A percentile compares a stretch with the other conserved stretches of the same genome.
Evolutionary conservation across 176 grass and related monocot species (phyloP).

Genomic region (Oryza meridionalis): DNA sequence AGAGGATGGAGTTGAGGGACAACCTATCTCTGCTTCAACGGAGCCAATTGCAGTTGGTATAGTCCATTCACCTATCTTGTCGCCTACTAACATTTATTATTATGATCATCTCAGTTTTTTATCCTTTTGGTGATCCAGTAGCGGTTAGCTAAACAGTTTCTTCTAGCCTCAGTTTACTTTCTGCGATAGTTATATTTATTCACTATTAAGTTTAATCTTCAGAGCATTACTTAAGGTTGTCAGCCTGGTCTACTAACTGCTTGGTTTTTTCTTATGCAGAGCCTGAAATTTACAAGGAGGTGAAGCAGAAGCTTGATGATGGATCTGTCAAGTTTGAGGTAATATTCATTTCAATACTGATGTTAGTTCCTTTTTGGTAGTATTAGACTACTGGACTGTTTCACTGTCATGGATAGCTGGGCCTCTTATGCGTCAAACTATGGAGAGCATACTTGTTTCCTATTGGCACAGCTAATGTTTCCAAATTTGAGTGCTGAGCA

Average conservation of each 20-base stretch:
- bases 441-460: slow-evolving; percentile 18
- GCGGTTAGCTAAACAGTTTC: background rate
- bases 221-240: slow-evolving; percentile 11
- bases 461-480: background rate
- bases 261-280: slow-evolving; percentile 62
- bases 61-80: slow-evolving; percentile 30
- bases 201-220: background rate
- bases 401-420: background rate
- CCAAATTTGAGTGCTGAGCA: slow-evolving; percentile 17
- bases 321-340: slow-evolving; percentile 97
- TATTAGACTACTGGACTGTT: background rate
- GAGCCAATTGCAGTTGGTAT: slow-evolving; percentile 94
- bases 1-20: slow-evolving; percentile 92
- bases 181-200: background rate
- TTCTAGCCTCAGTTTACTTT: background rate
- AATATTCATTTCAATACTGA: slow-evolving; percentile 22
- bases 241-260: background rate
- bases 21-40: slow-evolving; percentile 89
- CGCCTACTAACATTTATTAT: slow-evolving; percentile 8
- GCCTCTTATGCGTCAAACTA: background rate
- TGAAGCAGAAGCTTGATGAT: slow-evolving; percentile 86
- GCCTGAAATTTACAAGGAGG: slow-evolving; percentile 85
- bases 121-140: background rate
- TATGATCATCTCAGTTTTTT: background rate
- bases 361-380: slow-evolving; percentile 7